These are phyloP conservation scores for Athelia psychrophila DNA, from an alignment of 1,284 basidiomycete genomes.

Conservation along the genomic window DNA sequence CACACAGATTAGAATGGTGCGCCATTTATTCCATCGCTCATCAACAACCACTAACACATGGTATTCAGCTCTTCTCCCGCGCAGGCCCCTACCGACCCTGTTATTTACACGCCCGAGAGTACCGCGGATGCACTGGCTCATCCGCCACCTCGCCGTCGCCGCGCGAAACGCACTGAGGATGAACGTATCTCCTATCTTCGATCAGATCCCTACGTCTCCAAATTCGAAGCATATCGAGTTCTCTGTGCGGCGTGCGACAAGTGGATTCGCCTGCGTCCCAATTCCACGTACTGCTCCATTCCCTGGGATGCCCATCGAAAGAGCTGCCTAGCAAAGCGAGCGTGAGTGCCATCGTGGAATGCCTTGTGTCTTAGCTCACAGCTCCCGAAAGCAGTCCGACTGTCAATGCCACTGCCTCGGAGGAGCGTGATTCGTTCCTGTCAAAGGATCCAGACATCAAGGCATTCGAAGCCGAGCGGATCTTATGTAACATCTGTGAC, in stretches of 20 bases:
- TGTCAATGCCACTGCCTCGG: slow-evolving; percentile 47
- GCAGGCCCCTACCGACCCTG: slow-evolving; percentile 4
- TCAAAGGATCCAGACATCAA: slow-evolving; percentile 62
- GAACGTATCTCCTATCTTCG: slow-evolving; percentile 74
- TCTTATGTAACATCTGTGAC: slow-evolving; percentile 66
- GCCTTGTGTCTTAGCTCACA: too few relatives aligned
- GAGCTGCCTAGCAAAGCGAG: slow-evolving; percentile 72
- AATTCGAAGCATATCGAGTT: slow-evolving; percentile 76
- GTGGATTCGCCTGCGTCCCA: slow-evolving; percentile 77
- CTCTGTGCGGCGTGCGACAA: slow-evolving; percentile 76
- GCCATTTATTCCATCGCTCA: slow-evolving; percentile 17
- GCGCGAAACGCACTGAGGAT: slow-evolving; percentile 75
- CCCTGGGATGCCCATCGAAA: slow-evolving; percentile 80
- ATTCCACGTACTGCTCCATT: slow-evolving; percentile 81
- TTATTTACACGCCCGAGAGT: slow-evolving; percentile 40
- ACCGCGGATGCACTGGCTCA: slow-evolving; percentile 36
- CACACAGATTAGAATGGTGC: slow-evolving; percentile 59
- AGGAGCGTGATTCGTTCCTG: slow-evolving; percentile 56
- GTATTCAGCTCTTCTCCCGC: neutral
- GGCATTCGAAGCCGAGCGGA: slow-evolving; percentile 67
- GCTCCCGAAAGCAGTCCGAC: too few relatives aligned
- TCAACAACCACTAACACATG: neutral
- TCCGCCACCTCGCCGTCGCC: slow-evolving; percentile 56
- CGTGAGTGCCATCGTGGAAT: slow-evolving; percentile 34
- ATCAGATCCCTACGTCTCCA: slow-evolving; percentile 70